A percentile compares a stretch with the other conserved stretches of the same genome.
These are phyloP conservation scores for Gentiana dahurica DNA, from an alignment of 257 asterid genomes.

Conservation along the genomic window DNA sequence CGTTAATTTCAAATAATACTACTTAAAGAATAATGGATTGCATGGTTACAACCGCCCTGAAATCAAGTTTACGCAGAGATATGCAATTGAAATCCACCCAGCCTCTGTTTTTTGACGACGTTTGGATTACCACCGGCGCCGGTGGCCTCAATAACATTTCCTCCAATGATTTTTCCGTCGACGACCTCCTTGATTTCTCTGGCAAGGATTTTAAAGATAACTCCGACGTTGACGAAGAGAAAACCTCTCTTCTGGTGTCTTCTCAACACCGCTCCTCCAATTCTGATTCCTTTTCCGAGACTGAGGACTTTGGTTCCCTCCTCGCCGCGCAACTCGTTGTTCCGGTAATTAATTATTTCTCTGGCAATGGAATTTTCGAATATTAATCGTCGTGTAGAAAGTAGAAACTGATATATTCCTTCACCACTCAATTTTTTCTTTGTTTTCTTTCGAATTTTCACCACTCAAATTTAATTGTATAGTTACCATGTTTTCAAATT, in stretches of 20 bases:
- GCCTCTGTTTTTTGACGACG: constrained; percentile 17
- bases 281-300: constrained; percentile 40
- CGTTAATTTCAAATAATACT: too few relatives aligned
- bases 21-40: constrained; percentile 51
- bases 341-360: constrained; percentile 42
- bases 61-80: constrained; percentile 69
- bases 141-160: constrained; percentile 44
- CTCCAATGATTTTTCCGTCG: constrained; percentile 83
- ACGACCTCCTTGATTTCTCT: constrained; percentile 87
- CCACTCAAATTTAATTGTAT: too few relatives aligned
- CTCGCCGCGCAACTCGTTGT: constrained; percentile 54
- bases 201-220: constrained; percentile 54
- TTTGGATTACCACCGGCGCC: constrained; percentile 50
- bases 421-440: neutral
- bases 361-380: neutral
- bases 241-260: constrained; percentile 11
- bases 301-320: constrained; percentile 49
- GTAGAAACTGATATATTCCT: too few relatives aligned
- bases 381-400: too few relatives aligned
- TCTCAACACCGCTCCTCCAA: constrained; percentile 29
- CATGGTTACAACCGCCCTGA: constrained; percentile 84
- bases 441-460: neutral
- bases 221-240: constrained; percentile 29
- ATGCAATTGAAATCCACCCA: constrained; percentile 36
- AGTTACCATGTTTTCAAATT: neutral